These are phyloP conservation scores for Warburgia ugandensis DNA, from an alignment of 164 flowering plant genomes.

Conservation along the genomic window DNA sequence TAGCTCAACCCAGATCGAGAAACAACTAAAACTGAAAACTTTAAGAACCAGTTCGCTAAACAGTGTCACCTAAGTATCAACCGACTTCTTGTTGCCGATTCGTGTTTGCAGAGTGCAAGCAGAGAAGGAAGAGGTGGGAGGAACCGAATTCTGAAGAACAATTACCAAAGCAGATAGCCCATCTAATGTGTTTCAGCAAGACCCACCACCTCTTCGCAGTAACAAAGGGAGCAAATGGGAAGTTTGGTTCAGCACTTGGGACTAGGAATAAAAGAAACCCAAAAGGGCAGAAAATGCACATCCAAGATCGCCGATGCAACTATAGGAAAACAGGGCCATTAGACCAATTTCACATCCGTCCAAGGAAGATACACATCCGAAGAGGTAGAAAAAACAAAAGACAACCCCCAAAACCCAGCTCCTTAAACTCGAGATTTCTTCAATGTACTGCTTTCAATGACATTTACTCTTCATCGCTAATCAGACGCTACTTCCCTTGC, in stretches of 20 bases:
- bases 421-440: neutral
- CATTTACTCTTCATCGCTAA: neutral
- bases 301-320: neutral
- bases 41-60: no score
- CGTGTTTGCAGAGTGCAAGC: no score
- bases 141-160: neutral
- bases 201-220: neutral
- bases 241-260: slow-evolving; percentile 2
- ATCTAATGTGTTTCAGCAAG: neutral
- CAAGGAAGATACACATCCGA: neutral
- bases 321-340: neutral
- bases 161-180: neutral
- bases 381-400: neutral
- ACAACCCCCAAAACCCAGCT: no score
- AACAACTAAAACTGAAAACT: neutral
- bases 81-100: no score
- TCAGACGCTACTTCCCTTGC: neutral
- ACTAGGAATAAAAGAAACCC: slow-evolving; percentile 1
- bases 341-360: neutral
- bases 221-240: neutral
- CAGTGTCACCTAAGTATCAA: no score
- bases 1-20: slow-evolving; percentile 18
- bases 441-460: neutral
- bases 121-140: neutral
- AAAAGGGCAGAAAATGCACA: neutral